These are phyloP conservation scores for Cytospora chrysosperma DNA, from an alignment of 2,329 filamentous ascomycete genomes.

Conservation along the genomic window DNA sequence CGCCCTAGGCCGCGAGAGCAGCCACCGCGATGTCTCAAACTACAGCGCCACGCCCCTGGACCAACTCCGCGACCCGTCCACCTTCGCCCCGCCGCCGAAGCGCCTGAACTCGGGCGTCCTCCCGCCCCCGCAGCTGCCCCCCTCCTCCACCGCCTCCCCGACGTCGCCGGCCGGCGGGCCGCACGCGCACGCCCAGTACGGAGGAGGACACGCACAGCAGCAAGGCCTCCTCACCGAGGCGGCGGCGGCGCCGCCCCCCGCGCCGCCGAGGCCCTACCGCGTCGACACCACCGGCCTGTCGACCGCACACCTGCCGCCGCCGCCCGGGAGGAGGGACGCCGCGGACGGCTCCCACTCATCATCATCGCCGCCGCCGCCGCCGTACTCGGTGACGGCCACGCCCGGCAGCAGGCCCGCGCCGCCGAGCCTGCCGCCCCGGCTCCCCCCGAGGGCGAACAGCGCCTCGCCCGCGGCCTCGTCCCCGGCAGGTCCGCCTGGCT, in stretches of 20 bases:
- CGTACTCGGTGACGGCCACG: constrained; percentile 11
- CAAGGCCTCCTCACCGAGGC: constrained; percentile 32
- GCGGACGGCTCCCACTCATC: constrained; percentile 35
- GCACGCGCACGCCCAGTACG: constrained; percentile 24
- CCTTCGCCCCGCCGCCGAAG: constrained; percentile 80
- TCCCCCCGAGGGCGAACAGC: constrained; percentile 50
- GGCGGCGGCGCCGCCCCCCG: constrained; percentile 31
- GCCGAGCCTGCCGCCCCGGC: constrained; percentile 70
- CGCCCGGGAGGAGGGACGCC: constrained; percentile 57
- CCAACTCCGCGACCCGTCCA: constrained; percentile 70
- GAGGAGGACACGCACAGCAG: constrained; percentile 29
- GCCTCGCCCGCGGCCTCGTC: constrained; percentile 41
- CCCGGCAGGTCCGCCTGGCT: constrained; percentile 27
- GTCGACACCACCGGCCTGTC: constrained; percentile 69
- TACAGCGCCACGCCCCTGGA: constrained; percentile 33
- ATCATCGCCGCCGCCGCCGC: constrained; percentile 31
- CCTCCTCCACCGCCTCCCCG: constrained; percentile 26
- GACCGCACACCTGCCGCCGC: constrained; percentile 68
- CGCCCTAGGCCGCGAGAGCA: constrained; percentile 18
- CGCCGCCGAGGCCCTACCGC: constrained; percentile 64
- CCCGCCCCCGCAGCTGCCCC: constrained; percentile 14
- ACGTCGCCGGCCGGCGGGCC: constrained; percentile 38
- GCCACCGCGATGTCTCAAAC: constrained; percentile 1
- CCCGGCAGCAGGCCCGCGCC: constrained; percentile 43
- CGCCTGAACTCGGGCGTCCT: constrained; percentile 38